Percentiles rank a stretch among this genome's conserved stretches.
Evolutionary conservation across 2,329 filamentous ascomycete species (phyloP).

Genomic region (Bimuria novae-zelandiae): DNA sequence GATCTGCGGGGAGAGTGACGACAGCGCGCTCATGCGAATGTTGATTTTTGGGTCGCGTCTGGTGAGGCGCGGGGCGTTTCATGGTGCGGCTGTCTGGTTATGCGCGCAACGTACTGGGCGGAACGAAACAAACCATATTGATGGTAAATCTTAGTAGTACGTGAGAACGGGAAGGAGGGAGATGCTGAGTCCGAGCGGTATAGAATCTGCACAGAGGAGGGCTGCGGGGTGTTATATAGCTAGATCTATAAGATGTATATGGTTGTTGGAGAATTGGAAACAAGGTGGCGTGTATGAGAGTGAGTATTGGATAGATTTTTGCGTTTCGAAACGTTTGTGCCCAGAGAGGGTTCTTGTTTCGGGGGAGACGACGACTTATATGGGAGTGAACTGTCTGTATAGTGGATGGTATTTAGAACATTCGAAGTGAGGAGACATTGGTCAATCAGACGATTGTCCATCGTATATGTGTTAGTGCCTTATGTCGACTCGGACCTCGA

Average conservation of each 20-base stretch:
- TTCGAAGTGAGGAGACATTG: no score
- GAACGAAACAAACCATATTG: background rate
- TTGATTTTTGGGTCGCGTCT: background rate
- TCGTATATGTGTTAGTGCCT: background rate
- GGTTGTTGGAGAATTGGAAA: background rate
- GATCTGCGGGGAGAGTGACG: background rate
- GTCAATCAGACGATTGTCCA: background rate
- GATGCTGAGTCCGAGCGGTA: no score
- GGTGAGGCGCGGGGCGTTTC: background rate
- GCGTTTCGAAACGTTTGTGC: slow-evolving; percentile 9
- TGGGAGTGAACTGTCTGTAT: background rate
- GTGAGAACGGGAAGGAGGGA: no score
- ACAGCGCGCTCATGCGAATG: background rate
- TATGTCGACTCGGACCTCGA: background rate
- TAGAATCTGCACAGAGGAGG: background rate
- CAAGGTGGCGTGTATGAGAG: no score
- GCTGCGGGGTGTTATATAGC: background rate
- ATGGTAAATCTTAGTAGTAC: no score
- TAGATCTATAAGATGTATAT: background rate
- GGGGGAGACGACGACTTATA: background rate
- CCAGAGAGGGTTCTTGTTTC: background rate
- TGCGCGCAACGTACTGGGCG: no score
- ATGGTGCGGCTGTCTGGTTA: background rate
- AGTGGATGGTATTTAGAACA: no score
- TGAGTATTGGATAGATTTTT: background rate